Base-by-base conservation (phyloP, 2,329 filamentous ascomycete genomes). In the Aspergillus sp. region DNA sequence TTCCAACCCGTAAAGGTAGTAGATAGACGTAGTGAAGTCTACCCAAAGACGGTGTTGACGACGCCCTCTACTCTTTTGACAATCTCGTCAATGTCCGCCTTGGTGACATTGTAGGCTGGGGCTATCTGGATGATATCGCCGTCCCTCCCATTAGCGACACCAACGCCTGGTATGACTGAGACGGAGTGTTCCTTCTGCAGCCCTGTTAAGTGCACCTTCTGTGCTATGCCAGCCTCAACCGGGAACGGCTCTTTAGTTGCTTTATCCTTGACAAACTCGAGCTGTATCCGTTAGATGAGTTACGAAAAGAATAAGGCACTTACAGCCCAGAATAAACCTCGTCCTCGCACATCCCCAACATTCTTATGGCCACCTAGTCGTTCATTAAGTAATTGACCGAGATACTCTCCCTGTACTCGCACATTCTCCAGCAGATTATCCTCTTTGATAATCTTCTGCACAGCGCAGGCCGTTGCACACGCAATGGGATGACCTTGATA, bases 201-300 rank as follows among this genome's bases (percentile, higher is more conserved):
- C 1, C 81, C 82, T 51, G 77, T 74, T 39, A 79, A 73, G 51
- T 81, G 78, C 1, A 85, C 68, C 1, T 70, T 73, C 68, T 71
- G 75, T 2, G 80, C 75, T 3, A 85, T 67, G 2, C 66, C 70
- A 3, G 75, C 61, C 0, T 65, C 64, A 0, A 77, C 71, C 7
- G 77, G 71, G 59, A 84, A 86, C 0, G 82, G 75, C 59, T 76
- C 70, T 61, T 83, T 84, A 0, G 75, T 80, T 3, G 58, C 56
- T 62, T 81, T 83, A 65, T 84, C 74, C 34, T 73, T 66, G 8
- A 86, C 82, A 56, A 85, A 83, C 58, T 85, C 83, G 49, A 86
- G 77, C 79, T 82, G 56, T 20, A 13, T 27, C 33, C 2, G 19
- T 51, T 24, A 41, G 37, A 22, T 1, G 22, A 27, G 17, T 22